phyloP scores from a whole-genome alignment of 1,139 yeast species.

The Geotrichum bryndzae region DNA sequence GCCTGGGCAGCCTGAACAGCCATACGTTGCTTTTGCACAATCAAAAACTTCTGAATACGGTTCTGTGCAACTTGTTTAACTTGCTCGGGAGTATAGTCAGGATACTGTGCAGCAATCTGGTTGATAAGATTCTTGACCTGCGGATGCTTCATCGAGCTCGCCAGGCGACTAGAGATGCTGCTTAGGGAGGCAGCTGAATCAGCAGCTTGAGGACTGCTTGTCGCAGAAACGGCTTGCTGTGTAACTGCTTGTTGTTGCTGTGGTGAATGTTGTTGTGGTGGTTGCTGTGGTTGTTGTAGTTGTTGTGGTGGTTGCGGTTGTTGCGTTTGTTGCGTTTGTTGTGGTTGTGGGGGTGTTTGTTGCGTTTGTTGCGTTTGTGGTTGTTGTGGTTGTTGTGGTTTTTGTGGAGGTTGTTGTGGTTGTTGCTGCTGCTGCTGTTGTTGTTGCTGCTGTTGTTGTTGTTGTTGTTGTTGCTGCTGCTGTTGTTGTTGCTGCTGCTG shows the following conservation, averaged over 20 bases:
- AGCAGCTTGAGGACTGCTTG: neutral
- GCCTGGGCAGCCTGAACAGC: constrained; percentile 25
- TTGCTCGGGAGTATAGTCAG: constrained; percentile 61
- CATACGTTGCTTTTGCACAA: constrained; percentile 26
- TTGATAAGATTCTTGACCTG: constrained; percentile 67
- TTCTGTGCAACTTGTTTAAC: constrained; percentile 69
- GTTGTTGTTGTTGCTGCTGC: constrained; percentile 8
- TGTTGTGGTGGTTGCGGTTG: constrained; percentile 11
- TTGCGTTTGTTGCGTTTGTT: neutral
- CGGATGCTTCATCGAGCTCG: constrained; percentile 22
- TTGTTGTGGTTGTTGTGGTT: constrained; percentile 10
- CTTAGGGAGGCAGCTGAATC: constrained; percentile 3
- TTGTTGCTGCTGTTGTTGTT: constrained; percentile 20
- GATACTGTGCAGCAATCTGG: constrained; percentile 64
- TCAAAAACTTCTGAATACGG: constrained; percentile 48
- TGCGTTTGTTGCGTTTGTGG: constrained; percentile 13
- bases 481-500: constrained; percentile 1
- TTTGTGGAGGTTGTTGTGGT: constrained; percentile 15
- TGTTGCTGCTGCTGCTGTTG: constrained; percentile 22
- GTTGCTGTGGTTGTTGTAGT: neutral
- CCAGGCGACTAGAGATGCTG: constrained; percentile 7
- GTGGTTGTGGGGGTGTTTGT: neutral
- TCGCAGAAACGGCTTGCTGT: constrained; percentile 21
- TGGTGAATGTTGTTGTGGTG: neutral
- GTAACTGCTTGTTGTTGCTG: constrained; percentile 21